Percentiles rank a stretch among this genome's conserved stretches.
phyloP scores from a whole-genome alignment of 176 grass and related monocot genomes.

The Puccinellia tenuiflora region DNA sequence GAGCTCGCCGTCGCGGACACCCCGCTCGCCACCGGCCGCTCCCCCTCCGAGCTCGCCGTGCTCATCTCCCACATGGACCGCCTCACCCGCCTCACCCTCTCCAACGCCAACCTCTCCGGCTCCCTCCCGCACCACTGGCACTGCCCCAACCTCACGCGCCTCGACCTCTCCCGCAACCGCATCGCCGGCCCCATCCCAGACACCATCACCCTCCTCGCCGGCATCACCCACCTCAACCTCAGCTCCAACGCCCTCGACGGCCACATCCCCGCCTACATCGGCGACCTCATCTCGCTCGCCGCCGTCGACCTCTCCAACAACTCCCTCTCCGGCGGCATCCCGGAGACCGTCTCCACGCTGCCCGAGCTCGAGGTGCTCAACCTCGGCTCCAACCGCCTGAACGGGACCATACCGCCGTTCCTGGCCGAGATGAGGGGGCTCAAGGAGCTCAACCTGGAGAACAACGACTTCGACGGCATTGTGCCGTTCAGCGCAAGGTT shows the following conservation, averaged over 20 bases:
- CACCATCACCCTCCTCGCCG: conserved; percentile 62
- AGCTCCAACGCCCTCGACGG: conserved; percentile 78
- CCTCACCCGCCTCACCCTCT: conserved; percentile 53
- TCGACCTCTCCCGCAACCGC: conserved; percentile 80
- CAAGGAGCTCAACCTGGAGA: conserved; percentile 69
- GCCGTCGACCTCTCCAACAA: conserved; percentile 61
- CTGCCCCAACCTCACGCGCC: conserved; percentile 63
- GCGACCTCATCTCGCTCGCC: conserved; percentile 69
- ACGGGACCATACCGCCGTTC: conserved; percentile 76
- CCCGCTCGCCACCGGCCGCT: conserved; percentile 36
- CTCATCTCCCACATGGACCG: conserved; percentile 71
- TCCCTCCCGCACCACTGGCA: conserved; percentile 86
- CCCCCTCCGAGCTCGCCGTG: conserved; percentile 39
- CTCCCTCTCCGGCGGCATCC: conserved; percentile 64
- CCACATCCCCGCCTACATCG: conserved; percentile 55
- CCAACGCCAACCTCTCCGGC: conserved; percentile 72
- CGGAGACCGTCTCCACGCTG: conserved; percentile 60
- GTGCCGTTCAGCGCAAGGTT: conserved; percentile 70
- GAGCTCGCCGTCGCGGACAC: conserved; percentile 60
- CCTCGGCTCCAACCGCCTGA: conserved; percentile 80
- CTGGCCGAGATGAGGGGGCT: conserved; percentile 51
- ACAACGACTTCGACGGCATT: conserved; percentile 89
- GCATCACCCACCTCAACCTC: conserved; percentile 61
- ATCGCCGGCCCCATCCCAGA: conserved; percentile 63
- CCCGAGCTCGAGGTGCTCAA: conserved; percentile 70